Conservation (phyloP, 2,329 filamentous ascomycete species). For the Thelonectria olida region DNA sequence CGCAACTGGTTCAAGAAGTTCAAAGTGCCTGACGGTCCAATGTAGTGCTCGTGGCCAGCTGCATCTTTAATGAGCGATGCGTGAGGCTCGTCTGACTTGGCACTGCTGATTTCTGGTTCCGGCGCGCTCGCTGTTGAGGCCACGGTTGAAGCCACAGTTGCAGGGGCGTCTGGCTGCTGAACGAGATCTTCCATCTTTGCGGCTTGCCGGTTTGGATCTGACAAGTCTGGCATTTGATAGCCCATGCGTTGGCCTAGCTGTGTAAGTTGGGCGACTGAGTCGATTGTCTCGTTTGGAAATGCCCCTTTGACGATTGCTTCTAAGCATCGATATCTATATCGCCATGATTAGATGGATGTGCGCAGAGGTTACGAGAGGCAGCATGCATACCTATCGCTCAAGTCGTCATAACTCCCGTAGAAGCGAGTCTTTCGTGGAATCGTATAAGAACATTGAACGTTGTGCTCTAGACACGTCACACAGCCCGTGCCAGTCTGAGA, state of each 20-base stretch:
- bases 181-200: slow-evolving; percentile 32
- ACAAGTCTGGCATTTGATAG: slow-evolving; percentile 46
- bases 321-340: slow-evolving; percentile 46
- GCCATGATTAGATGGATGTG: too few species aligned
- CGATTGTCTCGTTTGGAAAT: slow-evolving; percentile 44
- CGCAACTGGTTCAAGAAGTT: slow-evolving; percentile 48
- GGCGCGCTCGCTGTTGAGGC: too few species aligned
- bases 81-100: slow-evolving; percentile 31
- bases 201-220: slow-evolving; percentile 22
- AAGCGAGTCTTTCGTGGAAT: slow-evolving; percentile 48
- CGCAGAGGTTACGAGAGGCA: too few species aligned
- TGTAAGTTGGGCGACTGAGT: slow-evolving; percentile 42
- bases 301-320: slow-evolving; percentile 48
- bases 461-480: slow-evolving; percentile 45
- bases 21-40: slow-evolving; percentile 49
- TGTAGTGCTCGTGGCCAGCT: slow-evolving; percentile 48
- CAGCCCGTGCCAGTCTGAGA: slow-evolving; percentile 42
- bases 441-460: slow-evolving; percentile 45
- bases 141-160: too few species aligned
- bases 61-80: slow-evolving; percentile 44
- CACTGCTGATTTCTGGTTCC: slow-evolving; percentile 15
- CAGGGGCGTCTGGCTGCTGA: slow-evolving; percentile 1
- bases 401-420: slow-evolving; percentile 48
- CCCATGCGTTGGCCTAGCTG: slow-evolving; percentile 43
- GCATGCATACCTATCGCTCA: slow-evolving; percentile 45